Evolutionary conservation across 2,329 filamentous ascomycete species (phyloP).

Genomic region (Elsinoe arachidis): DNA sequence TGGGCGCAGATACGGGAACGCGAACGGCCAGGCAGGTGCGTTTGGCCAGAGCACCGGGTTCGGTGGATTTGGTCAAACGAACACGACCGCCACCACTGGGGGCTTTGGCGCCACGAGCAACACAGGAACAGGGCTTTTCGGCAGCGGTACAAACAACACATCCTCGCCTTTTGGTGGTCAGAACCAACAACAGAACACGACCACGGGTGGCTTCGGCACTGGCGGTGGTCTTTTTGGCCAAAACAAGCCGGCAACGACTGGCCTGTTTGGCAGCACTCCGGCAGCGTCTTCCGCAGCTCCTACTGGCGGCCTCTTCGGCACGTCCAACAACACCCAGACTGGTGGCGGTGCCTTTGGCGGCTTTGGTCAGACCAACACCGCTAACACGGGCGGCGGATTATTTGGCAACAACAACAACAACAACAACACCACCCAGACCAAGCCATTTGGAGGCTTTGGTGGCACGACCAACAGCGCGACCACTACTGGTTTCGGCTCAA

Average conservation of each 20-base stretch:
- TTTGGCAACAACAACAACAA: conserved; percentile 16
- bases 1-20: conserved; percentile 75
- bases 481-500: conserved; percentile 19
- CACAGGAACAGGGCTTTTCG: conserved; percentile 24
- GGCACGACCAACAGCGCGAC: conserved; percentile 28
- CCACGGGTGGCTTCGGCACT: conserved; percentile 20
- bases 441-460: conserved; percentile 18
- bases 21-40: conserved; percentile 68
- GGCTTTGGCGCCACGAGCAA: conserved; percentile 35
- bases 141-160: conserved; percentile 29
- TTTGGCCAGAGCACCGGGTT: conserved; percentile 63
- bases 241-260: conserved; percentile 18
- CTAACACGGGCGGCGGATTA: conserved; percentile 11
- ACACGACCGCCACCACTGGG: conserved; percentile 29
- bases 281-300: conserved; percentile 19
- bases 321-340: conserved; percentile 29
- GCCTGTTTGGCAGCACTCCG: conserved; percentile 19
- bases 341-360: conserved; percentile 17
- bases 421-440: conserved; percentile 16
- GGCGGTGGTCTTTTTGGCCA: conserved; percentile 22
- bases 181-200: conserved; percentile 21
- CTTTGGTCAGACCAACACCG: conserved; percentile 24
- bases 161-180: conserved; percentile 17
- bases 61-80: conserved; percentile 37
- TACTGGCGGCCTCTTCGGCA: conserved; percentile 25